These are phyloP conservation scores for Phytophthora cactorum DNA, from an alignment of 352 stramenopile genomes.

Conservation along the genomic window DNA sequence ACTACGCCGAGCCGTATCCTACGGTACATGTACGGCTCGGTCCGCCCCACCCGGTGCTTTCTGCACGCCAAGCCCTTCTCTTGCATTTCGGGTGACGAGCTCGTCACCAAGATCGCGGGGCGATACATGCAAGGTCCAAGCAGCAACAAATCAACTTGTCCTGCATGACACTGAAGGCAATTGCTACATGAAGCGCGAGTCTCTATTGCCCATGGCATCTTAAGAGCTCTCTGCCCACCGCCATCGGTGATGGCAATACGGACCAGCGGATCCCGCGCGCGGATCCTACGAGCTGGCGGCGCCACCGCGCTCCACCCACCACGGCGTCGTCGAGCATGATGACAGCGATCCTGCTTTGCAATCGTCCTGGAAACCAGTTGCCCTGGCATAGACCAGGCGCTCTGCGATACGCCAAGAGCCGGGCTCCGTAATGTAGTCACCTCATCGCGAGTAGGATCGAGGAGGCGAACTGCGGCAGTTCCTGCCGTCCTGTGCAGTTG, in stretches of 20 bases:
- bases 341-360: slow-evolving; percentile 24
- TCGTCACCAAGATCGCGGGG: slow-evolving; percentile 34
- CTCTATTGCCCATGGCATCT: too few relatives aligned
- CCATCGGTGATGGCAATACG: neutral
- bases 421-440: slow-evolving; percentile 8
- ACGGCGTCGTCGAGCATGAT: slow-evolving; percentile 7
- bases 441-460: slow-evolving; percentile 24
- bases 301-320: slow-evolving; percentile 10
- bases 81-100: slow-evolving; percentile 23
- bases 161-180: neutral
- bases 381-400: slow-evolving; percentile 8
- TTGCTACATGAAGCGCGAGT: too few relatives aligned
- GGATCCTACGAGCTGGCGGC: slow-evolving; percentile 29
- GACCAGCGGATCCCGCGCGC: slow-evolving; percentile 21
- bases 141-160: slow-evolving; percentile 6
- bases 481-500: slow-evolving; percentile 3
- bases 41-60: slow-evolving; percentile 26
- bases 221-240: neutral
- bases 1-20: neutral
- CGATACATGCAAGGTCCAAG: slow-evolving; percentile 4
- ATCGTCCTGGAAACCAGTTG: slow-evolving; percentile 37
- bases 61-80: slow-evolving; percentile 31
- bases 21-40: slow-evolving; percentile 14
- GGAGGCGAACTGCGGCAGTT: neutral
- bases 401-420: slow-evolving; percentile 40